Evolutionary conservation across 257 asterid genomes (phyloP).

Genomic region (Solanum chiquidenum): DNA sequence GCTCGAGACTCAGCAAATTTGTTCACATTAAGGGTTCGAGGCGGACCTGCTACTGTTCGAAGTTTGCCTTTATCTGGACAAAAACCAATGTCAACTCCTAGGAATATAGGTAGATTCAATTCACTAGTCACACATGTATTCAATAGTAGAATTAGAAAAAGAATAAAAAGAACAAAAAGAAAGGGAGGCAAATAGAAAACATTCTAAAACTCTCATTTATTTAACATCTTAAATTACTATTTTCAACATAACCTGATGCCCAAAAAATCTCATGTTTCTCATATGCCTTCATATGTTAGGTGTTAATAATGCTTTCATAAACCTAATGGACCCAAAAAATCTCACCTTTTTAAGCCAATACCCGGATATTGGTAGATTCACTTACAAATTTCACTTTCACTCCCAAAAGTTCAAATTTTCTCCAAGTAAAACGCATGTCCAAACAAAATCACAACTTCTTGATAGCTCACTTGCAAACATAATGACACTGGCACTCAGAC

Average conservation of each 20-base stretch:
- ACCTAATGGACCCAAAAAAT: not conserved
- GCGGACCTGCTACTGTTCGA: slow-evolving; percentile 35
- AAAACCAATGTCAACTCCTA: not conserved
- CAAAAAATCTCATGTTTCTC: not conserved
- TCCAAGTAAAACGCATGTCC: not conserved
- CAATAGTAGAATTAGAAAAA: not conserved
- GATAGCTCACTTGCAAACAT: not conserved
- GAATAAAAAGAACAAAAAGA: not conserved
- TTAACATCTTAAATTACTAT: not conserved
- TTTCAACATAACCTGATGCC: not conserved
- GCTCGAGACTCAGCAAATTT: slow-evolving; percentile 76
- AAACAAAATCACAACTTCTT: not conserved
- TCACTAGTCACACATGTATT: not conserved
- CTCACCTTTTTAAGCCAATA: not conserved
- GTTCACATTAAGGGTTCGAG: slow-evolving; percentile 54
- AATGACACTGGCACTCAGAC: not conserved
- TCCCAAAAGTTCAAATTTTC: not conserved
- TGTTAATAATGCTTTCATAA: not conserved
- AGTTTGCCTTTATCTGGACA: slow-evolving; percentile 18
- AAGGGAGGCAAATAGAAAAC: not conserved
- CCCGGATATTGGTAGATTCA: not conserved
- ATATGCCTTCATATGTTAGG: not conserved
- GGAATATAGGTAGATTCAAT: not conserved
- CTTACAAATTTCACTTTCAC: not conserved
- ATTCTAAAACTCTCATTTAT: not conserved